These are phyloP conservation scores for Diaporthe ilicicola DNA, from an alignment of 2,329 filamentous ascomycete species.

Conservation along the genomic window DNA sequence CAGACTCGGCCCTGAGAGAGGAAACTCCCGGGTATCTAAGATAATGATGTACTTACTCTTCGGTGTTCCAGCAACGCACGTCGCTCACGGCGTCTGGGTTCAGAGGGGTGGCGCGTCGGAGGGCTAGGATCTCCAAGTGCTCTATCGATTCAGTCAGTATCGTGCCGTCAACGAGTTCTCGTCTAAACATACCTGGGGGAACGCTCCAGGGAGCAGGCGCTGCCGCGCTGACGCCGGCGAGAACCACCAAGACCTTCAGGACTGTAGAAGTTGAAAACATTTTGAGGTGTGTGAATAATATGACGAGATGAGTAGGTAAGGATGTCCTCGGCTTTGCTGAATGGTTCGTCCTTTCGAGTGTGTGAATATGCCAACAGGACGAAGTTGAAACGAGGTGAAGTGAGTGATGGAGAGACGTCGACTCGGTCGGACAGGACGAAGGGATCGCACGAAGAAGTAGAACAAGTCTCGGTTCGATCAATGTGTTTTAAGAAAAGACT, in stretches of 20 bases:
- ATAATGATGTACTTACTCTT: conserved; percentile 44
- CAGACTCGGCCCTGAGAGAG: neutral
- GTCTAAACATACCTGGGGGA: conserved; percentile 24
- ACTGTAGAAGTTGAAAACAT: conserved; percentile 46
- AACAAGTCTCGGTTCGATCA: neutral
- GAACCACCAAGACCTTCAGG: conserved; percentile 43
- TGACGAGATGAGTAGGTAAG: neutral
- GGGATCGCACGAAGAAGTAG: neutral
- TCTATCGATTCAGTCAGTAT: conserved; percentile 32
- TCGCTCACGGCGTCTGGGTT: conserved; percentile 52
- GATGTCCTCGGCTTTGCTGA: neutral
- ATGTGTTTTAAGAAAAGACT: conserved; percentile 13
- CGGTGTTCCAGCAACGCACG: conserved; percentile 51
- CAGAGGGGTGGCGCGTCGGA: conserved; percentile 48
- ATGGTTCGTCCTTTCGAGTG: neutral
- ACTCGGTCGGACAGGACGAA: conserved; percentile 1
- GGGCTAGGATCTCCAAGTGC: conserved; percentile 54
- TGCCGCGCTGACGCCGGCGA: conserved; percentile 41
- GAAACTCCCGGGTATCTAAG: neutral
- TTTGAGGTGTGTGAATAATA: conserved; percentile 30
- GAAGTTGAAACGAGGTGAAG: conserved; percentile 11
- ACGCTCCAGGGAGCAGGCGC: conserved; percentile 32
- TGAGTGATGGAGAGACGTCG: neutral
- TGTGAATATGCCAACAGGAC: neutral
- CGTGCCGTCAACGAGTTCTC: too few species aligned